Base-by-base conservation (phyloP, 345 rosid genomes). In the Sisymbrium irio region DNA sequence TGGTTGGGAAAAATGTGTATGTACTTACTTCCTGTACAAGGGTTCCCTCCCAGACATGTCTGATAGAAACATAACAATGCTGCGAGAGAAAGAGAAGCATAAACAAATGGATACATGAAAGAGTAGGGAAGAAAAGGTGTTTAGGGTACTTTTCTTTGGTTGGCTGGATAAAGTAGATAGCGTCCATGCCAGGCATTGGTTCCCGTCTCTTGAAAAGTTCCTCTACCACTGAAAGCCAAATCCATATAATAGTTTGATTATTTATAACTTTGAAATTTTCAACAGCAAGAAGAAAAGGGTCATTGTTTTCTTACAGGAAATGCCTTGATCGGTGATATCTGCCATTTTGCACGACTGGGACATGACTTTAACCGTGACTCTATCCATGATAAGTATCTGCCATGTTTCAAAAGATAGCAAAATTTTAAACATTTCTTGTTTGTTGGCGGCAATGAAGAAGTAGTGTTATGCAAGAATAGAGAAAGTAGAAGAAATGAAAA, bases 41-140 rank as follows among this genome's bases (percentile, higher is more conserved):
- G 98, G 97, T 77, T 89, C 96, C 83, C 98, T 83, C 72, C 98
- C 98, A 14, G 97, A 94, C 98, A 93, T 91, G 77, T 94, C 98
- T 20, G 98, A 94, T 75, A 94, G 81, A 91, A 93, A 87, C 98
- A 93, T 93, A 78, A 93, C 83, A 56, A 93, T 75, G 84, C 97
- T 93, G 97, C 87, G 79, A 79, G 70, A 79, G 68, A 40, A 58
- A 12, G 79, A 79, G 65, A 10, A 51, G 72, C 84, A 68, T 80
- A 76, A 5, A 14, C 9, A 42, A n/a, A 22, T 22, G 3, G 25
- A 27, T 27, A n/a, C n/a, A n/a, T n/a, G n/a, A n/a, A n/a, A n/a
- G n/a, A n/a, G n/a, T n/a, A n/a, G n/a, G n/a, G n/a, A n/a, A n/a
- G n/a, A n/a, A 22, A 22, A 22, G 33, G 33, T 30, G 33, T 4